Conservation (phyloP, 768 basidiomycete genomes). For the Lactifluus hygrophoroides region DNA sequence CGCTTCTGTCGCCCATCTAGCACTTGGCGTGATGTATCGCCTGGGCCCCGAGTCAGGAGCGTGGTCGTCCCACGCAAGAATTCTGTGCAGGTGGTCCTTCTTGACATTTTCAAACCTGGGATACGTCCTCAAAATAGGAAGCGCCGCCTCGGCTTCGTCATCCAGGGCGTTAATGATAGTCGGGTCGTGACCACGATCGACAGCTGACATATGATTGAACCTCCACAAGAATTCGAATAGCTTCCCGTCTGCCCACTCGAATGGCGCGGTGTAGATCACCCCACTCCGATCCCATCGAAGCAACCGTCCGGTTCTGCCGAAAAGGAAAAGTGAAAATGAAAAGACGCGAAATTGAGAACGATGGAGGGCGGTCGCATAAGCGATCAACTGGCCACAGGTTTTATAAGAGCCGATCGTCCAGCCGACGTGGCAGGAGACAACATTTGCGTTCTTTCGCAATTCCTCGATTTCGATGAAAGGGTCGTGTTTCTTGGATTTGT, state of each 20-base stretch:
- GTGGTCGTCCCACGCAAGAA: background rate
- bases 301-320: background rate
- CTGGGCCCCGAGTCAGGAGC: background rate
- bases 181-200: background rate
- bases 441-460: background rate
- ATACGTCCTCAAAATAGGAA: background rate
- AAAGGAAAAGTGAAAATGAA: background rate
- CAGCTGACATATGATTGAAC: background rate
- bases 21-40: background rate
- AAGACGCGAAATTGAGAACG: background rate
- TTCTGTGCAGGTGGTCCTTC: background rate
- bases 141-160: background rate
- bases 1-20: background rate
- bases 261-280: background rate
- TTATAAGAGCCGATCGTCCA: background rate
- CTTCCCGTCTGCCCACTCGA: background rate
- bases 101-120: background rate
- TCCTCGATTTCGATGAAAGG: background rate
- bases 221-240: constrained; percentile 3
- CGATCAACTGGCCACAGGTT: background rate
- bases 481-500: background rate
- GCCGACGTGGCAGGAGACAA: background rate
- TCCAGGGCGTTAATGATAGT: background rate
- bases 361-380: background rate
- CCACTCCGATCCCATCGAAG: background rate